Conservation (phyloP, 495 filamentous ascomycete species). For the Letharia columbiana region DNA sequence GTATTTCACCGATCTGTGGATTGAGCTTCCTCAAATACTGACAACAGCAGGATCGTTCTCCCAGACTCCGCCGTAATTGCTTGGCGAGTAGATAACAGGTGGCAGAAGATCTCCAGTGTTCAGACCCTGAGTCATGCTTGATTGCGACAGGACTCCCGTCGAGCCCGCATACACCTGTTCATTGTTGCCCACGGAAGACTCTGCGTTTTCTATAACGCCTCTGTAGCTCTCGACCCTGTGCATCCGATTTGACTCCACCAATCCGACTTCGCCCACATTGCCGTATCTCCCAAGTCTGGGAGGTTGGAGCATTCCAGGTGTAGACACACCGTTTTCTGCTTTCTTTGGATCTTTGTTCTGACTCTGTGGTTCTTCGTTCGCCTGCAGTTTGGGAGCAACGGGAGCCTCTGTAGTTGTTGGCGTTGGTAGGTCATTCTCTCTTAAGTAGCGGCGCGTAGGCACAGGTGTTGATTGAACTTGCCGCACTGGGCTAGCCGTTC, state of each 20-base stretch:
- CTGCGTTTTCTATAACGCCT: constrained; percentile 24
- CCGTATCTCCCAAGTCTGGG: constrained; percentile 20
- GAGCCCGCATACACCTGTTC: not conserved
- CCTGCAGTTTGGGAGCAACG: not conserved
- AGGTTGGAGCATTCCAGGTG: constrained; percentile 17
- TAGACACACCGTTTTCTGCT: constrained; percentile 1
- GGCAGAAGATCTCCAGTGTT: constrained; percentile 13
- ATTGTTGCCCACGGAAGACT: not conserved
- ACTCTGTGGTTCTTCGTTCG: not conserved
- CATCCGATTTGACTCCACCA: constrained; percentile 19
- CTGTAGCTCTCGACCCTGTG: constrained; percentile 22
- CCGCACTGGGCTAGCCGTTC: constrained; percentile 5
- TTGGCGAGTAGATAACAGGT: constrained; percentile 19
- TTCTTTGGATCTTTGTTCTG: not conserved
- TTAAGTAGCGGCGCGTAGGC: constrained; percentile 21
- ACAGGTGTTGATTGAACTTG: constrained; percentile 20
- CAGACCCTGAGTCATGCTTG: constrained; percentile 4
- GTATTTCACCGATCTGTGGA: not conserved
- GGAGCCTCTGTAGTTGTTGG: constrained; percentile 7
- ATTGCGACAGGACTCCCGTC: constrained; percentile 5
- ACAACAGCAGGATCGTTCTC: constrained; percentile 28
- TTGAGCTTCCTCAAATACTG: constrained; percentile 9
- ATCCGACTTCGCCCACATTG: constrained; percentile 19
- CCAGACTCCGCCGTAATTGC: constrained; percentile 25
- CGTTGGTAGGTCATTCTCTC: constrained; percentile 15